A percentile compares a stretch with the other conserved stretches of the same genome.
Evolutionary conservation across 164 flowering plant species (phyloP).

Genomic region (Nymphaea colorata): DNA sequence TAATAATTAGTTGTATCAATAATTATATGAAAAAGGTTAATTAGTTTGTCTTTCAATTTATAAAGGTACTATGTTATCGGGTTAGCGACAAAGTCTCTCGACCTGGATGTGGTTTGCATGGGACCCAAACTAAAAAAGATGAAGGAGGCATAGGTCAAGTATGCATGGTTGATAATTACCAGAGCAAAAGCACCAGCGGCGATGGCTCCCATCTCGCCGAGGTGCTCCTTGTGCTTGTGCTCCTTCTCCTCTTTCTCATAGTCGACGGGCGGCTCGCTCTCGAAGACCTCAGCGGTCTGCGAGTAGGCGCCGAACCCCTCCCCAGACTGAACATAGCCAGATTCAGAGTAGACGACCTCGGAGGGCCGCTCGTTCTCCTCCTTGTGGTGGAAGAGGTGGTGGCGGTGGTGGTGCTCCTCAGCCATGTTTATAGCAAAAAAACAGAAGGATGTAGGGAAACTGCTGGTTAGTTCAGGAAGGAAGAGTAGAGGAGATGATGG

Average conservation of each 20-base stretch:
- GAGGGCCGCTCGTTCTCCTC: conserved; percentile 8
- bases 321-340: conserved; percentile 5
- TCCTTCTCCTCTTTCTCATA: conserved; percentile 51
- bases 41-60: too few relatives aligned
- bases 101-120: too few relatives aligned
- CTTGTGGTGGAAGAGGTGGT: conserved; percentile 10
- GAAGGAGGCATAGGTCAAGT: neutral
- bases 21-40: too few relatives aligned
- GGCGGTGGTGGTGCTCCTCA: conserved; percentile 20
- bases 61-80: too few relatives aligned
- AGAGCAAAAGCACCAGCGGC: conserved; percentile 53
- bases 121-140: neutral
- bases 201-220: conserved; percentile 37
- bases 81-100: too few relatives aligned
- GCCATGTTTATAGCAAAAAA: conserved; percentile 6
- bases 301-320: conserved; percentile 1
- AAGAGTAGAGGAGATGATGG: neutral
- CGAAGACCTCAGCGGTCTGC: neutral
- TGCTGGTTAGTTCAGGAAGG: neutral
- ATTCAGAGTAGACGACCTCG: conserved; percentile 4
- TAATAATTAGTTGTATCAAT: neutral
- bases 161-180: conserved; percentile 7
- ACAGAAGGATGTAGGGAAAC: neutral
- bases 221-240: conserved; percentile 52
- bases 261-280: neutral